Evolutionary conservation across 768 basidiomycete species (phyloP).

Genomic region (Auricularia heimuer): DNA sequence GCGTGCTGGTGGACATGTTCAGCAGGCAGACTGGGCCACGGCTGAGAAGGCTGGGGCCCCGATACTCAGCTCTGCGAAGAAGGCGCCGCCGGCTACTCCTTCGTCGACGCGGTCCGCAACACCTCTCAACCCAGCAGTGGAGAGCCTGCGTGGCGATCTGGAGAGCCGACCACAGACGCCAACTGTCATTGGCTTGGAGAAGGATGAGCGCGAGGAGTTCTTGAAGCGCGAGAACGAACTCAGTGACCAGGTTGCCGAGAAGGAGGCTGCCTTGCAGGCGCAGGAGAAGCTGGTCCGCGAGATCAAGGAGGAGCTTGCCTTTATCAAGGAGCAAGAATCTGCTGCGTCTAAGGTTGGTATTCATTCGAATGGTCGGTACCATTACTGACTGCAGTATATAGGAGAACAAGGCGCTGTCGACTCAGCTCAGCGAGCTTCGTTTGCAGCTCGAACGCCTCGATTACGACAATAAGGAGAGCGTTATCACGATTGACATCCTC

Average conservation of each 20-base stretch:
- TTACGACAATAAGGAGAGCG: slow-evolving; percentile 92
- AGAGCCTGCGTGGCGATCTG: slow-evolving; percentile 59
- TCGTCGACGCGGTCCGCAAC: slow-evolving; percentile 60
- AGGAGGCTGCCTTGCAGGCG: slow-evolving; percentile 67
- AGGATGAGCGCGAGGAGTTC: slow-evolving; percentile 97
- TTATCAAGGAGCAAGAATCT: slow-evolving; percentile 86
- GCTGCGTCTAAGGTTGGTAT: slow-evolving; percentile 43
- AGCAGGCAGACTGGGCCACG: slow-evolving; percentile 71
- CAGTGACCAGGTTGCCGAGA: slow-evolving; percentile 86
- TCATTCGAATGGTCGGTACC: slow-evolving; percentile 29
- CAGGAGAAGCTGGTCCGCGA: slow-evolving; percentile 85
- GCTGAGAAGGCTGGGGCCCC: slow-evolving; percentile 47
- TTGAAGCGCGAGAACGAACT: slow-evolving; percentile 93
- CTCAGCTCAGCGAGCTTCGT: slow-evolving; percentile 85
- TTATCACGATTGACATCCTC: slow-evolving; percentile 87
- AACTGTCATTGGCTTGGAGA: slow-evolving; percentile 76
- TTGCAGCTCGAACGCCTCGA: slow-evolving; percentile 85
- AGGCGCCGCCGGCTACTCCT: slow-evolving; percentile 46
- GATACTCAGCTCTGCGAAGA: slow-evolving; percentile 24
- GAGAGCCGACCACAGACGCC: slow-evolving; percentile 90
- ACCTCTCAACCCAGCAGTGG: slow-evolving; percentile 62
- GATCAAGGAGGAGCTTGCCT: slow-evolving; percentile 76
- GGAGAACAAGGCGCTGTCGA: slow-evolving; percentile 93
- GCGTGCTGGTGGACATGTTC: slow-evolving; percentile 79
- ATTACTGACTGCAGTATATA: neutral